Percentiles rank a stretch among this genome's conserved stretches.
These are phyloP conservation scores for Colletotrichum sublineola DNA, from an alignment of 2,329 filamentous ascomycete genomes.

Conservation along the genomic window DNA sequence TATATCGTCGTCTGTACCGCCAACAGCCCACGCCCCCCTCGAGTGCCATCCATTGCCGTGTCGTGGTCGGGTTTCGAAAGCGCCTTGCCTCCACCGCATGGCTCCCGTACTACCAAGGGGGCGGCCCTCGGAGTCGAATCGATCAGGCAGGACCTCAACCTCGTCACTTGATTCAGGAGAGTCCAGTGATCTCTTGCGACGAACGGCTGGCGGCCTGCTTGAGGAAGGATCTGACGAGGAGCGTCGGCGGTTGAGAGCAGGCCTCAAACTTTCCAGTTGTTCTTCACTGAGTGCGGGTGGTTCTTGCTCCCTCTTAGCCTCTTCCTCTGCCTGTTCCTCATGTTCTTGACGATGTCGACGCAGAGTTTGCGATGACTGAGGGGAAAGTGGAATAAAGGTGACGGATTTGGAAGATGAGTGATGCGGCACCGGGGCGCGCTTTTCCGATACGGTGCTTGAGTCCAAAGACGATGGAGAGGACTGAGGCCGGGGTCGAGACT, in stretches of 20 bases:
- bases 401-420: constrained; percentile 56
- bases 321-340: constrained; percentile 45
- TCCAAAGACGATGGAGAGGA: constrained; percentile 40
- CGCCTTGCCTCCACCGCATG: constrained; percentile 54
- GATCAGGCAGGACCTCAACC: constrained; percentile 61
- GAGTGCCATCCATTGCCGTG: constrained; percentile 53
- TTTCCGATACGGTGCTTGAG: constrained; percentile 19
- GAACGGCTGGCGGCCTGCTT: constrained; percentile 47
- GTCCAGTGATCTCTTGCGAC: constrained; percentile 43
- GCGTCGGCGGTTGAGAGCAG: constrained; percentile 45
- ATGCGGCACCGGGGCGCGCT: constrained; percentile 30
- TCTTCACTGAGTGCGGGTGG: constrained; percentile 38
- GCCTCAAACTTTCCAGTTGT: constrained; percentile 39
- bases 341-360: constrained; percentile 56
- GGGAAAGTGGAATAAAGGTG: constrained; percentile 63
- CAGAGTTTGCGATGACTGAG: constrained; percentile 62
- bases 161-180: constrained; percentile 51
- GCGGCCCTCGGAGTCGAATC: constrained; percentile 61
- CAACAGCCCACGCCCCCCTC: constrained; percentile 60
- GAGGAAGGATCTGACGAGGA: constrained; percentile 53
- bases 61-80: constrained; percentile 56
- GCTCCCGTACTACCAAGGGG: constrained; percentile 51
- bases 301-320: constrained; percentile 33
- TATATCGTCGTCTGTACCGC: constrained; percentile 57
- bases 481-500: constrained; percentile 26